phyloP scores from a whole-genome alignment of 306 rosid species.

The Citrullus colocynthis region DNA sequence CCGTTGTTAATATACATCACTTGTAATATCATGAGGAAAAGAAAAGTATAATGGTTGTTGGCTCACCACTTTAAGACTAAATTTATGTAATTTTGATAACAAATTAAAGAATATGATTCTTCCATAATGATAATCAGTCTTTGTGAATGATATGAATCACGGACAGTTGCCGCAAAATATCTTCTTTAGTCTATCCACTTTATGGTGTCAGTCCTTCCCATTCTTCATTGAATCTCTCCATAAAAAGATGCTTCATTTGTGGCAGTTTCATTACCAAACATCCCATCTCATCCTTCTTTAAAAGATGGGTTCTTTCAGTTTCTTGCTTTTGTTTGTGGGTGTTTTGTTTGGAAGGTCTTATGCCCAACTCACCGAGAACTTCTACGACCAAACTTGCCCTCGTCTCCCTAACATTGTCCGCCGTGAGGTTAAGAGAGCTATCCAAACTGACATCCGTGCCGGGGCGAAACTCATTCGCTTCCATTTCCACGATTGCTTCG shows the following conservation, averaged over 20 bases:
- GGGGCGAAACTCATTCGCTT: neutral
- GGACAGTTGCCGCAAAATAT: neutral
- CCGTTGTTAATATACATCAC: too few species aligned
- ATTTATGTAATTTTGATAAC: too few species aligned
- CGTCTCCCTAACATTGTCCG: neutral
- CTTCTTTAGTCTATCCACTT: neutral
- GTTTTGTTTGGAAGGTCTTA: neutral
- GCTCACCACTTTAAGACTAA: too few species aligned
- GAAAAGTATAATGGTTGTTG: too few species aligned
- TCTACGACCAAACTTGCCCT: neutral
- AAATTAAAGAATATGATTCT: neutral
- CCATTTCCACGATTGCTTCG: constrained; percentile 1
- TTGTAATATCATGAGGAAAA: too few species aligned
- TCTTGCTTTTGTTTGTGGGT: neutral
- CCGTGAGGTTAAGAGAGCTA: neutral
- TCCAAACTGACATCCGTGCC: neutral
- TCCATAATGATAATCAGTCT: neutral
- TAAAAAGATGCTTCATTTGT: neutral
- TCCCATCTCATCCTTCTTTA: neutral
- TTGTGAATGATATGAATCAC: neutral
- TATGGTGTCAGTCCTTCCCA: neutral
- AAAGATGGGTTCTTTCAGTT: neutral
- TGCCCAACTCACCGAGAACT: neutral
- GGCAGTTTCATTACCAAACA: neutral
- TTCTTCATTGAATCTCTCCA: neutral